Base-by-base conservation (phyloP, 805 yeast species). In the Candida maltosa region DNA sequence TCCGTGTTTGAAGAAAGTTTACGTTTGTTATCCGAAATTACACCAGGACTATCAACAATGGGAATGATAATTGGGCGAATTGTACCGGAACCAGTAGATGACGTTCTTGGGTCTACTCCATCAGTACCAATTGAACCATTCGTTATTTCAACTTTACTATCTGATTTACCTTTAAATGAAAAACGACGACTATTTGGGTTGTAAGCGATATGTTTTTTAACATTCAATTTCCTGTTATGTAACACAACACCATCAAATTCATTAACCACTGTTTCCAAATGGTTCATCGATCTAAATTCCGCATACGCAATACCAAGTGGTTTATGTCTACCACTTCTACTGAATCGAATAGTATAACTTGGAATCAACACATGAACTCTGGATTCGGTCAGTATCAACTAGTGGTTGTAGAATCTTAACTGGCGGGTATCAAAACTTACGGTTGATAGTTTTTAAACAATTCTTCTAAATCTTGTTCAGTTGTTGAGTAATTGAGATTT, bases 301-400 rank as follows among this genome's bases (percentile, higher is more conserved):
- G 61, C 69, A 36, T 62, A 65, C 1, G 62, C 71, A 31, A 76
- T 71, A 3, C 93, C 91, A 44, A 76, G 56, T 2, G 79, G 75
- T 42, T 57, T 65, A 31, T 64, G 69, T 32, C 60, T 62, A 26
- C 49, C 51, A 5, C 49, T 49, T 29, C 71, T 61, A 38, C 66
- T 58, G 9, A 75, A 74, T 22, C 74, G 62, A 12, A 75, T 63
- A 2, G 78, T 72, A 43, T 72, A 74, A 39, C 73, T 70, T 18
- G 83, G 84, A 34, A 78, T 68, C 43, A 78, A 56, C 3, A 76
- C 73, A 16, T 47, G 50, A 63, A 62, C 6, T 29, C 49, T 47
- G 26, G 11, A n/a, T 10, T 17, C 10, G 20, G 37, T 34, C 38
- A 33, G 42, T 38, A 26, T n/a, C n/a, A n/a, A 18, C 23, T 20